Evolutionary conservation across 108 stramenopile species (phyloP).

Genomic region (Pinguiococcus pyrenoidosus): DNA sequence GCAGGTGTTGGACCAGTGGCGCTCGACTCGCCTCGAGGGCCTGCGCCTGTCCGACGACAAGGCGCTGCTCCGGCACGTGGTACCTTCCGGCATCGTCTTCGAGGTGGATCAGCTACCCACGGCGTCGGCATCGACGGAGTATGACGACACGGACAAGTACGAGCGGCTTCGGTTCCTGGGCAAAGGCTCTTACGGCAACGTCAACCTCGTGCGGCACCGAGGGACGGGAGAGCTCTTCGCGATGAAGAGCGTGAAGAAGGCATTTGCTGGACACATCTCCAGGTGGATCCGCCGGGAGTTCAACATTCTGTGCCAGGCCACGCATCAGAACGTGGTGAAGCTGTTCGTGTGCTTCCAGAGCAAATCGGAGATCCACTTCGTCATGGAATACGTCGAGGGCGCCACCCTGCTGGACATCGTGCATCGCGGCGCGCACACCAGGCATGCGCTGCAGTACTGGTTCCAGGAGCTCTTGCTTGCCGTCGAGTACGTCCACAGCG

Average conservation of each 20-base stretch:
- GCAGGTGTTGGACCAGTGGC: too few relatives aligned
- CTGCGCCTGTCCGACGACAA: too few relatives aligned
- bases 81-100: too few relatives aligned
- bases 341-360: slow-evolving; percentile 15
- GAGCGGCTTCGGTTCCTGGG: not conserved
- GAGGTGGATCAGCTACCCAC: too few relatives aligned
- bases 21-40: too few relatives aligned
- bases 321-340: slow-evolving; percentile 8
- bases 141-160: not conserved
- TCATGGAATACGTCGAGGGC: slow-evolving; percentile 16
- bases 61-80: too few relatives aligned
- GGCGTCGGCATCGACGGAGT: too few relatives aligned
- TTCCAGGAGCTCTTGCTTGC: slow-evolving; percentile 14
- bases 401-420: slow-evolving; percentile 6
- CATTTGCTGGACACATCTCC: not conserved
- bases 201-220: not conserved
- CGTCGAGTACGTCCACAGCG: slow-evolving; percentile 9
- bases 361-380: slow-evolving; percentile 16
- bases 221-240: not conserved
- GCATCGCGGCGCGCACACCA: not conserved
- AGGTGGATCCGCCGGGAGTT: slow-evolving; percentile 1
- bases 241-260: slow-evolving; percentile 5
- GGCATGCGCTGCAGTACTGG: slow-evolving; percentile 1
- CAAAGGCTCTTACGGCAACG: not conserved
- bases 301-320: not conserved